Base-by-base conservation (phyloP, 2,329 filamentous ascomycete genomes). In the Trichoderma arundinaceum region DNA sequence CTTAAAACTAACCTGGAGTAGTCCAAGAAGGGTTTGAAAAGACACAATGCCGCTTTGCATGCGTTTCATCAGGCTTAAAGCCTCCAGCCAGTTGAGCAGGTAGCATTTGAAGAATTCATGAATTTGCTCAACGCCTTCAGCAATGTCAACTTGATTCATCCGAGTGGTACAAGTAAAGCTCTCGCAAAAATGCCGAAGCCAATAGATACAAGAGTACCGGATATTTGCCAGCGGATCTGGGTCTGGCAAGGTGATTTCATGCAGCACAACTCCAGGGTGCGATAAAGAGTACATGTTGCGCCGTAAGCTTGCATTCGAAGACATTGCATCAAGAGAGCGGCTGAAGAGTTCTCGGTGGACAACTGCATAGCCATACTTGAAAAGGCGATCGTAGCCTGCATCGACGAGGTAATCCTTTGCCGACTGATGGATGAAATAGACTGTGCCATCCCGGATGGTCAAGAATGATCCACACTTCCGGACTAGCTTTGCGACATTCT, bases 361-460 rank as follows among this genome's bases (percentile, higher is more conserved):
- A 2, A 69, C 44, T n/a, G 60, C 46, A 2, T 49, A 38, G 1
- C 76, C 74, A 32, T 15, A 53, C 4, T 75, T 72, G 46, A 79
- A 77, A 5, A 80, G 12, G 66, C 46, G n/a, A 58, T n/a, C 6
- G 56, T 60, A 56, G 68, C 69, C 10, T 77, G 73, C n/a, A 70
- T 61, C 76, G 72, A 19, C 69, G 5, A 81, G 65, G 66, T 81
- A 81, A 2, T 82, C 79, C 66, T 80, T 80, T 0, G 78, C 80
- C 3, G 78, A 81, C 46, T 80, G 74, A 67, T 83, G 79, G 0
- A 82, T 72, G 65, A 80, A 76, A 53, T 71, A 78, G 7, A 82
- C 63, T 0, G 33, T 70, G 3, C 52, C 63, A 3, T 77, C 61
- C 33, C 70, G 70, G 49, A 78, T 22, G 0, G 73, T 78, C 1